Evolutionary conservation across 2,329 filamentous ascomycete genomes (phyloP), one percentile per base, ranked within the genome.

Genomic region (Lasiodiplodia theobromae): DNA sequence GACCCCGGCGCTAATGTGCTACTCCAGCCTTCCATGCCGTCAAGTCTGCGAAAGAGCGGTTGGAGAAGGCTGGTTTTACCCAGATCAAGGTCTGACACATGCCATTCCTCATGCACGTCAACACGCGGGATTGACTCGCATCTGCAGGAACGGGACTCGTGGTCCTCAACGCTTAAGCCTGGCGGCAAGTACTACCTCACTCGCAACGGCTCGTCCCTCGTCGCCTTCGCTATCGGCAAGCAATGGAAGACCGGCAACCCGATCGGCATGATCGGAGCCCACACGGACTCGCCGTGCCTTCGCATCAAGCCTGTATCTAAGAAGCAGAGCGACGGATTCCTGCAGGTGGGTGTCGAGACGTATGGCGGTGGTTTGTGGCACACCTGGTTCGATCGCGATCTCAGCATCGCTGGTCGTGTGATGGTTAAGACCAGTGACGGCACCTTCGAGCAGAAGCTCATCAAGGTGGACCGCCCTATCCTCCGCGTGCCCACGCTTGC

Each of bases 291-390:
- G 12, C 94, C 93, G 6, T 94, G 92, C 74, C 87, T 99, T 62
- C 91, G 95, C 69, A 85, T 99, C 79, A 99, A 99, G 85, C 96
- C 96, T 14, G 91, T 97, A 52, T 97, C 93, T 77, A 97, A 95
- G 82, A 96, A 95, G 83, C 87, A 88, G 76, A 89, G 88, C 68
- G 91, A 92, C 72, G 95, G 95, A 14, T 99, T 96, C 80, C 82
- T 97, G 71, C 96, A 99, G 82, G 90, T 99, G 68, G 96, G 94
- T 66, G 95, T 97, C 64, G 96, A 99, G 85, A 95, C 93, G 1
- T 99, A 99, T 77, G 96, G 96, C 66, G 96, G 96, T 70, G 96
- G 96, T 68, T 90, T 98, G 76, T 98, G 95, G 95, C 94, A 97
- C 81, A 97, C 93, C 57, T 99, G 89, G 96, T 99, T 99, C 77